Percentiles rank a stretch among this genome's conserved stretches.
Conservation (phyloP, 169 alveolate genomes). For the Cryptosporidium sp. region DNA sequence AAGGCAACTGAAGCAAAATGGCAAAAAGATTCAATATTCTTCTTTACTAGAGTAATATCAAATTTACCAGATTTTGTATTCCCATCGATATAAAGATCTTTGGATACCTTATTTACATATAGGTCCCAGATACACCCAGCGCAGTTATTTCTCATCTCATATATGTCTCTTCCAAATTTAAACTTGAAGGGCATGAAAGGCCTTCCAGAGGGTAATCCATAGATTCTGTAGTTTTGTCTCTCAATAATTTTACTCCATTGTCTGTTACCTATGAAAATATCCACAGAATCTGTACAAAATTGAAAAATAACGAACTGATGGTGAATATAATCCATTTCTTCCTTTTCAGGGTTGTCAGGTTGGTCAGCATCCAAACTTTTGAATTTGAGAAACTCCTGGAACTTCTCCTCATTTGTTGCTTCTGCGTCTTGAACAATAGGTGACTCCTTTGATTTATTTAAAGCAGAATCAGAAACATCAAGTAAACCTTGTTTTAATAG, state of each 20-base stretch:
- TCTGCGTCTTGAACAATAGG: not conserved
- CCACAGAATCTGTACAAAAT: conserved; percentile 65
- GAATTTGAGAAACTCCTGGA: conserved; percentile 13
- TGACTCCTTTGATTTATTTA: conserved; percentile 1
- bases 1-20: conserved; percentile 66
- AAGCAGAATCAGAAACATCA: conserved; percentile 19
- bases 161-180: conserved; percentile 50
- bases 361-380: not conserved
- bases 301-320: conserved; percentile 38
- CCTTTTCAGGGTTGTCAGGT: not conserved
- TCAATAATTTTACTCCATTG: conserved; percentile 63
- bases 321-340: not conserved
- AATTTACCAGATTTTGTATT: conserved; percentile 51
- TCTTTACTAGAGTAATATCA: conserved; percentile 11
- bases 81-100: conserved; percentile 49
- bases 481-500: conserved; percentile 5
- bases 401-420: not conserved
- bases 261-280: conserved; percentile 52
- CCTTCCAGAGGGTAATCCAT: conserved; percentile 69
- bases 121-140: conserved; percentile 69
- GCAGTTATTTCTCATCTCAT: conserved; percentile 67
- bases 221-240: conserved; percentile 32
- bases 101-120: conserved; percentile 7
- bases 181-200: conserved; percentile 66
- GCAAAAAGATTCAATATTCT: conserved; percentile 44